Base-by-base conservation (phyloP, 1,284 basidiomycete species). In the Kwoniella shivajii region DNA sequence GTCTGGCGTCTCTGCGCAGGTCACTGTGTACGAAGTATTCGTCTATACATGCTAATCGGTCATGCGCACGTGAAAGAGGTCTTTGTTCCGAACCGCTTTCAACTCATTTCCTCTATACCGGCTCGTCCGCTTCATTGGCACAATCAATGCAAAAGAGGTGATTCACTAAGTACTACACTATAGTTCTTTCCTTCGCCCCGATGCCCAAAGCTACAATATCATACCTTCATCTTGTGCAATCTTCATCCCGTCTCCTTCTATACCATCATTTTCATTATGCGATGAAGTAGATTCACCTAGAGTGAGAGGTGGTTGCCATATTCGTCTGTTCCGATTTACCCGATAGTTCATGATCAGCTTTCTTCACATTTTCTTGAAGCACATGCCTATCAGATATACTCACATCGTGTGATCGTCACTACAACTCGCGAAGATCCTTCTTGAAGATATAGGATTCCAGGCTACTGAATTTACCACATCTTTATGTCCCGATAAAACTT, bases 381-480 rank as follows among this genome's bases (percentile, higher is more conserved):
- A 10, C 14, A 29, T 10, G 46, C 3, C n/a, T 29, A 48, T 22
- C 27, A 24, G 20, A 34, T 29, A 20, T 22, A 73, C 75, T 63
- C 59, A 75, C 72, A 95, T 85, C 3, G 87, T 89, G 54, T 79
- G 79, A 77, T 95, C 92, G 74, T 95, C 92, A 47, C 90, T 91
- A 76, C 91, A 93, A 37, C 88, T 90, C 27, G 95, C 95, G 78
- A 99, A 95, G 84, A 98, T 90, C 57, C 85, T 84, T 65, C 87
- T 83, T 61, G 90, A 86, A 59, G 81, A 82, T 24, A 74, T 70
- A 0, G 92, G 92, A 77, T 97, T 95, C 96, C 96, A 99, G 14
- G 92, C 89, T 10, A 99, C 93, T 18, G 88, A 88, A 75, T 98
- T 99, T 59, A 99, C 94, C 57, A 88, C 89, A 36, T 92, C 92